These are phyloP conservation scores for Calonectria crousiana DNA, from an alignment of 2,329 filamentous ascomycete species.

Conservation along the genomic window DNA sequence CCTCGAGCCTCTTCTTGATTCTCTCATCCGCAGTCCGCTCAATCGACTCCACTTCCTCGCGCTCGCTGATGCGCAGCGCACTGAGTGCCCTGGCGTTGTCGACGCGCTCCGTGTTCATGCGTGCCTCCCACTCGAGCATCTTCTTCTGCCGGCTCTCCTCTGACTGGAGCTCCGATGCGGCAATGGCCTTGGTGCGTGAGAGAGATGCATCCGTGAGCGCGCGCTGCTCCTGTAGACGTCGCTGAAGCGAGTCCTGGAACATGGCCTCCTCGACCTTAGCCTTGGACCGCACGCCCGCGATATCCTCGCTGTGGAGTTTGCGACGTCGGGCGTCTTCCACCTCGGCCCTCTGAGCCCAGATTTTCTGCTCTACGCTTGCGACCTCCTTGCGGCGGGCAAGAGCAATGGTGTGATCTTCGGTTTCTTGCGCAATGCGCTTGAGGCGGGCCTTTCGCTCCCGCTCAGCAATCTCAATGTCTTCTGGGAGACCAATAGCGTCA, in stretches of 20 bases:
- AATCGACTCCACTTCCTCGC: conserved; percentile 63
- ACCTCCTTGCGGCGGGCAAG: conserved; percentile 65
- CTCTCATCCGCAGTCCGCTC: conserved; percentile 61
- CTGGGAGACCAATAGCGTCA: conserved; percentile 64
- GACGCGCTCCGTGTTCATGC: conserved; percentile 59
- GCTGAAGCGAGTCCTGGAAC: conserved; percentile 46
- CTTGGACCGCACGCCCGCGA: conserved; percentile 57
- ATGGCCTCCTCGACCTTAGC: conserved; percentile 61
- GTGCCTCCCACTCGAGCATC: conserved; percentile 63
- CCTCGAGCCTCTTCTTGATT: conserved; percentile 58
- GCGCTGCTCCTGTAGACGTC: conserved; percentile 60
- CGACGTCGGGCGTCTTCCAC: conserved; percentile 64
- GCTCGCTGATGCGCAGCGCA: conserved; percentile 61
- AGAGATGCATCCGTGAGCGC: conserved; percentile 60
- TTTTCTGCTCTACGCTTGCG: conserved; percentile 63
- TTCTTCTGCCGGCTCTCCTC: conserved; percentile 58
- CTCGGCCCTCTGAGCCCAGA: conserved; percentile 61
- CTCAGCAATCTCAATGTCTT: conserved; percentile 63
- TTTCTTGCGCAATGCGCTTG: conserved; percentile 59
- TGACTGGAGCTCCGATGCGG: conserved; percentile 60
- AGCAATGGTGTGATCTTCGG: conserved; percentile 61
- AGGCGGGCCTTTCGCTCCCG: conserved; percentile 62
- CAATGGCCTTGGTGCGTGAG: conserved; percentile 57
- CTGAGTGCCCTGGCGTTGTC: conserved; percentile 64
- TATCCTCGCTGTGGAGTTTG: conserved; percentile 59